Base-by-base conservation (phyloP, 2,329 filamentous ascomycete species). In the Onygenales sp. region DNA sequence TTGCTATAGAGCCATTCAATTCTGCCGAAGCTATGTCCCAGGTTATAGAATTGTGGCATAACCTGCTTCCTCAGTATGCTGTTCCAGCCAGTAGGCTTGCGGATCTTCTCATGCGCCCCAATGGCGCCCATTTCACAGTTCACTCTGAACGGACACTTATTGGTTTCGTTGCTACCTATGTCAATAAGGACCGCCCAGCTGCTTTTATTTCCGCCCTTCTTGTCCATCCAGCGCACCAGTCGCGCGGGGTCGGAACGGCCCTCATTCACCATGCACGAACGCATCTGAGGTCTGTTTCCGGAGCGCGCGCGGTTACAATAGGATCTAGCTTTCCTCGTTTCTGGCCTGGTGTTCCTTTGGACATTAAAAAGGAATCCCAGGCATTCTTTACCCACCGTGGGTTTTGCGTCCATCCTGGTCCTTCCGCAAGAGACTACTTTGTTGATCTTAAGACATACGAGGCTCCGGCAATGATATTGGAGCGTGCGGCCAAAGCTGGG, bases 321-420 rank as follows among this genome's bases (percentile, higher is more conserved):
- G 63, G 65, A 10, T 68, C 65, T 27, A 54, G 58, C 2, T 72
- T 73, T 43, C 74, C 74, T 35, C 64, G 74, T n/a, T 71, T 76
- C 55, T 76, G 72, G 70, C 73, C 73, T 5, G 71, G 70, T 2
- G 65, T 76, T 3, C 73, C 72, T 2, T 59, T 62, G 2, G 69
- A 73, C 48, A 60, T 76, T 35, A 59, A 67, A 5, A 57, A 64
- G 42, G 48, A 58, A 1, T 60, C 63, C 2, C 68, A 70, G 27
- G 58, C 68, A 2, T 76, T 75, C 55, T 73, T 73, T 47, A 64
- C 67, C 7, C 69, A 74, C 52, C 66, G 72, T 52, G 74, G 72
- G 46, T 70, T 67, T 59, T 63, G 63, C 46, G 59, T 68, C 31
- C 54, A 61, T 8, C 57, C 54, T 2, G 59, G 52, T 33, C 56